A percentile compares a stretch with the other conserved stretches of the same genome.
phyloP scores from a whole-genome alignment of 1,139 yeast genomes.

The Candida sojae region DNA sequence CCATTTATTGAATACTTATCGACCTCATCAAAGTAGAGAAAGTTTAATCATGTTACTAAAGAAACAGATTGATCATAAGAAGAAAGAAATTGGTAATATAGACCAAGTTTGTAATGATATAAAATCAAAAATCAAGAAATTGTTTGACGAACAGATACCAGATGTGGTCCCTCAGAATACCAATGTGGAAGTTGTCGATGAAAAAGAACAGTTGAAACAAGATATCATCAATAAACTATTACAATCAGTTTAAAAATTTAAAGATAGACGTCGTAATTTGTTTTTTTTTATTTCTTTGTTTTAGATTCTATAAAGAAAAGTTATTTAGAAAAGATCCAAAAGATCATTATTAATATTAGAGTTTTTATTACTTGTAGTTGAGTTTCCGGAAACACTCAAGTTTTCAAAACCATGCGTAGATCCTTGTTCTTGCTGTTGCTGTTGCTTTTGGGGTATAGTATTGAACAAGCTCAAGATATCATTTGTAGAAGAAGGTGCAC shows the following conservation, averaged over 20 bases:
- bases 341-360: constrained; percentile 45
- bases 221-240: constrained; percentile 19
- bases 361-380: constrained; percentile 4
- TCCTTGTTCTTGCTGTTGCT: constrained; percentile 8
- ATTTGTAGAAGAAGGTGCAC: constrained; percentile 23
- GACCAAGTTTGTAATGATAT: constrained; percentile 48
- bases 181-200: constrained; percentile 6
- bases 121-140: constrained; percentile 35
- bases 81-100: constrained; percentile 52
- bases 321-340: constrained; percentile 52
- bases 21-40: constrained; percentile 89
- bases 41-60: constrained; percentile 70
- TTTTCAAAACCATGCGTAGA: constrained; percentile 16
- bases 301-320: neutral
- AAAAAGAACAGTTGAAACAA: constrained; percentile 10
- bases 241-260: constrained; percentile 9
- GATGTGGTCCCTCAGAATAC: neutral
- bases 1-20: constrained; percentile 77
- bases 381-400: constrained; percentile 24
- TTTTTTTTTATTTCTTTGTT: neutral
- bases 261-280: neutral
- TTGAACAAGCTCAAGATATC: constrained; percentile 50
- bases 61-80: constrained; percentile 59
- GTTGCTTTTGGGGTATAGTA: constrained; percentile 14
- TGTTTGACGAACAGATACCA: constrained; percentile 19